phyloP scores from a whole-genome alignment of 2,329 filamentous ascomycete species.

The Cordyceps cateniannulata region DNA sequence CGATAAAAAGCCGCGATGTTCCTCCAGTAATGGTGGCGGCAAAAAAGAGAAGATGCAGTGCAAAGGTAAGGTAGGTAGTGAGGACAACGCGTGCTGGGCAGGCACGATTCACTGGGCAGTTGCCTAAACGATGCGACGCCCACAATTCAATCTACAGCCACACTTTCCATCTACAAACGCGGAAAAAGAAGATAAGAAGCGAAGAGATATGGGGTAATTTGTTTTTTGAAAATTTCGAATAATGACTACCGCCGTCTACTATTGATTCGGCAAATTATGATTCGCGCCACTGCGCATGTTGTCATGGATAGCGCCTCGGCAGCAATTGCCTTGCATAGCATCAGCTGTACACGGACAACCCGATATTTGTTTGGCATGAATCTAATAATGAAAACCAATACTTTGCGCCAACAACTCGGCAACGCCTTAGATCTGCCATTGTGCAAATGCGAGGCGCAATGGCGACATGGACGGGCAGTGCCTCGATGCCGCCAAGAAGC shows the following conservation, averaged over 20 bases:
- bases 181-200: background rate
- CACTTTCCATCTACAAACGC: background rate
- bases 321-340: background rate
- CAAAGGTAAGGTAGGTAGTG: background rate
- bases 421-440: background rate
- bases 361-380: background rate
- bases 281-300: too few species aligned
- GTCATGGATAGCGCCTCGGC: too few species aligned
- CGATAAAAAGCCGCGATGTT: background rate
- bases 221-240: too few species aligned
- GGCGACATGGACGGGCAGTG: conserved; percentile 3
- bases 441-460: conserved; percentile 8
- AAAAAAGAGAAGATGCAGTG: background rate
- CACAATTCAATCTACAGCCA: background rate
- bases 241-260: too few species aligned
- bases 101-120: background rate
- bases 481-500: conserved; percentile 9
- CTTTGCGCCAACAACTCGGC: background rate
- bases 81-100: background rate
- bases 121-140: background rate
- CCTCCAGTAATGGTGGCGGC: background rate
- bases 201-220: too few species aligned
- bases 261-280: too few species aligned
- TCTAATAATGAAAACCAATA: background rate
- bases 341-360: background rate